phyloP scores from a whole-genome alignment of 805 yeast genomes.

The Barnettozyma vustinii region DNA sequence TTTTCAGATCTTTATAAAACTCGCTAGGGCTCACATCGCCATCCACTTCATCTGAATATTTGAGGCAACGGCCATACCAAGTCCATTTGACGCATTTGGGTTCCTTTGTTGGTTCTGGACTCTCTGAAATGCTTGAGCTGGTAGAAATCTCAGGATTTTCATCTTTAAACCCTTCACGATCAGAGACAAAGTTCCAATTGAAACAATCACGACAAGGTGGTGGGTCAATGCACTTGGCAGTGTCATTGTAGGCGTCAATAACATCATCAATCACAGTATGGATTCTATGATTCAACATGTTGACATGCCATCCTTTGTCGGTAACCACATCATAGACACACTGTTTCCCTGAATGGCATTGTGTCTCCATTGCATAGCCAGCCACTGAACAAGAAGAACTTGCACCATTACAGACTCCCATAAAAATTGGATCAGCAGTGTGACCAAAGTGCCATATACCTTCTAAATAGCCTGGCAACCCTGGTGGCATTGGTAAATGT shows the following conservation, averaged over 20 bases:
- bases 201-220: constrained; percentile 88
- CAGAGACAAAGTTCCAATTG: constrained; percentile 75
- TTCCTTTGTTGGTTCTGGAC: constrained; percentile 18
- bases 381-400: constrained; percentile 83
- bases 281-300: constrained; percentile 81
- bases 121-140: background rate
- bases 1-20: background rate
- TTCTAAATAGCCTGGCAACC: constrained; percentile 69
- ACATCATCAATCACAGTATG: constrained; percentile 86
- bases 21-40: background rate
- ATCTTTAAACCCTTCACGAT: constrained; percentile 18
- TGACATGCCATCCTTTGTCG: constrained; percentile 89
- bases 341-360: constrained; percentile 84
- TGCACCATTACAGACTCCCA: constrained; percentile 97
- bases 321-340: constrained; percentile 87
- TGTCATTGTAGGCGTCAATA: constrained; percentile 62
- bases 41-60: constrained; percentile 27
- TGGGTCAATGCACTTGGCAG: constrained; percentile 68
- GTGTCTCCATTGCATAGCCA: constrained; percentile 96
- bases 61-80: constrained; percentile 58
- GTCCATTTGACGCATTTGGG: constrained; percentile 27
- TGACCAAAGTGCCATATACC: constrained; percentile 94
- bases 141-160: constrained; percentile 1
- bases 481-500: constrained; percentile 92
- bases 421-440: constrained; percentile 92